Evolutionary conservation across 768 basidiomycete genomes (phyloP).

Genomic region (Phlebiopsis flavidoalba): DNA sequence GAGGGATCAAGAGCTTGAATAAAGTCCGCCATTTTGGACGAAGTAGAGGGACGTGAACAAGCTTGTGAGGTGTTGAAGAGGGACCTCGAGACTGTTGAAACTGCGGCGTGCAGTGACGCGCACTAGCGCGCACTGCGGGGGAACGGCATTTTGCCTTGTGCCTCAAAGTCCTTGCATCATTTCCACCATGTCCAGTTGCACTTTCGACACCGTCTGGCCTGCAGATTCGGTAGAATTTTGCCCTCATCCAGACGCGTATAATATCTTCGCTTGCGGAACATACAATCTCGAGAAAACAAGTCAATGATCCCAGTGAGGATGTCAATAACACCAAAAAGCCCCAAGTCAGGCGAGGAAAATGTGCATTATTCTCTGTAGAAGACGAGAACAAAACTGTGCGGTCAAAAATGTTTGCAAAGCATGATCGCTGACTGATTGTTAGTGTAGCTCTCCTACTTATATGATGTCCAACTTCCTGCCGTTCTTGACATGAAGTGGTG

Average conservation of each 20-base stretch:
- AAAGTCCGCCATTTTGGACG: conserved; percentile 50
- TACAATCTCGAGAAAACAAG: conserved; percentile 66
- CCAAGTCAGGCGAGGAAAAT: conserved; percentile 59
- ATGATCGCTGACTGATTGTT: neutral
- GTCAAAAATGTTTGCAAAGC: neutral
- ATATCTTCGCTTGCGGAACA: conserved; percentile 85
- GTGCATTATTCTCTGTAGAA: conserved; percentile 57
- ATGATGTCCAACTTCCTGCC: conserved; percentile 71
- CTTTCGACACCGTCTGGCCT: conserved; percentile 68
- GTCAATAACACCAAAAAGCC: neutral
- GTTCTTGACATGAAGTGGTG: conserved; percentile 96
- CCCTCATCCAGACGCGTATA: conserved; percentile 51
- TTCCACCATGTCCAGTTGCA: neutral
- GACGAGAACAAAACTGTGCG: conserved; percentile 34
- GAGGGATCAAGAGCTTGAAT: conserved; percentile 66
- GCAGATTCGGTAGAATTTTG: conserved; percentile 93
- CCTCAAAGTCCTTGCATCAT: neutral
- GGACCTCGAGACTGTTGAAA: neutral
- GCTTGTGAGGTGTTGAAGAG: neutral
- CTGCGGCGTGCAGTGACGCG: neutral
- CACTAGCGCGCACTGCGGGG: neutral
- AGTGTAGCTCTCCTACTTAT: conserved; percentile 48
- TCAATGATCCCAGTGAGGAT: conserved; percentile 4
- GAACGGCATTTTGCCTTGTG: neutral
- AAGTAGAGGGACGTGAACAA: neutral